Evolutionary conservation across 176 grass and related monocot species (phyloP), one percentile per base, ranked within the genome.

Genomic region (Themeda triandra): DNA sequence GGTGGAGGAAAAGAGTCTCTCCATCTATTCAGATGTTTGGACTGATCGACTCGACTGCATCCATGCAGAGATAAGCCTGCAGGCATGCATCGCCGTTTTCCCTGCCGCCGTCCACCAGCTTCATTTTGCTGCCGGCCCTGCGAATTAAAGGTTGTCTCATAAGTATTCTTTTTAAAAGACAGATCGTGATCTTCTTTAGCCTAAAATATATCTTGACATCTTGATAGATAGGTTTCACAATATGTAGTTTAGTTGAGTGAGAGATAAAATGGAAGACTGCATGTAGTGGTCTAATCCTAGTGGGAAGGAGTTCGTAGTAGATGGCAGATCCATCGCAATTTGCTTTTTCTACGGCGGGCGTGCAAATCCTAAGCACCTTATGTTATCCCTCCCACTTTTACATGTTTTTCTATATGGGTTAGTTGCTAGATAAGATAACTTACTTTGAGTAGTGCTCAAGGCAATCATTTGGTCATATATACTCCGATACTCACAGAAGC

Each of bases 281-380:
- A 63, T 77, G 39, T 1, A 28, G 79, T 46, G 79, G 30, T 41
- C 36, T 36, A 32, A 86, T 77, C 63, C 79, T 60, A 48, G 35
- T 69, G 6, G 33, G 48, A 5, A 35, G 39, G 54, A 59, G 54
- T 24, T 24, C 9, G 9, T 48, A 48, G 63, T 69, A 70, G 80
- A 77, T 82, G 79, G 64, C 79, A 87, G 64, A 39, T 63, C 86
- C 24, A 48, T 82, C 79, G 63, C 60, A 28, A 23, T 62, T 70
- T 29, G 51, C 79, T 77, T 87, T 83, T 77, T 48, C 71, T 69
- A 87, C 71, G 63, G 63, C 46, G 76, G 37, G 37, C 62, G 7
- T 82, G 71, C 78, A 69, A 63, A 69, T 82, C 70, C 71, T 76
- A 76, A 35, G 59, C 69, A 76, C 30, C 29, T 70, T 83, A 71